Evolutionary conservation across 805 yeast species (phyloP).

Genomic region (Candida fluviatilis): DNA sequence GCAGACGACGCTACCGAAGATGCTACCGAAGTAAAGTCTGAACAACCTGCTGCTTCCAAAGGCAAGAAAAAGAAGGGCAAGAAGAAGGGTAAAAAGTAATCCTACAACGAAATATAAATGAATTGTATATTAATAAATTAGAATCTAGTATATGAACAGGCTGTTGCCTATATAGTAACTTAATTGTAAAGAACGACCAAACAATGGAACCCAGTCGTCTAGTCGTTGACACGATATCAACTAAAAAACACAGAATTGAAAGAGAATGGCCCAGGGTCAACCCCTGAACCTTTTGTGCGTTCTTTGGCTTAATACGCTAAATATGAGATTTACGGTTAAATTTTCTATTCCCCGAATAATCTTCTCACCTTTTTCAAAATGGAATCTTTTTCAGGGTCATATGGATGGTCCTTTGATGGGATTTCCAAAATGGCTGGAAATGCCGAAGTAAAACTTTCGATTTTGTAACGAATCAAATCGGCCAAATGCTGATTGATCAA

Average conservation of each 20-base stretch:
- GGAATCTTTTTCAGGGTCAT: conserved; percentile 97
- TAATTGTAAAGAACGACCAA: too few species aligned
- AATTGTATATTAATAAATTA: background rate
- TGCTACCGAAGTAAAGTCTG: conserved; percentile 6
- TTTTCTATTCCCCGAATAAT: conserved; percentile 77
- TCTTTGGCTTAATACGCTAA: too few species aligned
- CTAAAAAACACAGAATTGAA: too few species aligned
- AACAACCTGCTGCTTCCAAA: too few species aligned
- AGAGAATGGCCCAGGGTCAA: too few species aligned
- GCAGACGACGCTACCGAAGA: too few species aligned
- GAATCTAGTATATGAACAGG: background rate
- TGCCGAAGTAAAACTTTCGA: conserved; percentile 82
- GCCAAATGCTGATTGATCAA: conserved; percentile 94
- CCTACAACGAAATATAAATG: conserved; percentile 2
- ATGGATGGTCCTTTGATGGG: conserved; percentile 98
- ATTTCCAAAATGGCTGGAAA: conserved; percentile 96
- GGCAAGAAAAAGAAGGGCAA: conserved; percentile 5
- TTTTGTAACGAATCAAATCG: conserved; percentile 75
- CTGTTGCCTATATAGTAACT: too few species aligned
- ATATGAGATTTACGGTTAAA: too few species aligned
- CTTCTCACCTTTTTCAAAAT: conserved; percentile 92
- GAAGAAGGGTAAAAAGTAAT: conserved; percentile 7
- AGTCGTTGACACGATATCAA: too few species aligned
- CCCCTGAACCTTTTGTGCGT: too few species aligned
- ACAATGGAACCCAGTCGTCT: too few species aligned